Evolutionary conservation across 805 yeast genomes (phyloP), one percentile per base, ranked within the genome.

Genomic region (Priceomyces medius): DNA sequence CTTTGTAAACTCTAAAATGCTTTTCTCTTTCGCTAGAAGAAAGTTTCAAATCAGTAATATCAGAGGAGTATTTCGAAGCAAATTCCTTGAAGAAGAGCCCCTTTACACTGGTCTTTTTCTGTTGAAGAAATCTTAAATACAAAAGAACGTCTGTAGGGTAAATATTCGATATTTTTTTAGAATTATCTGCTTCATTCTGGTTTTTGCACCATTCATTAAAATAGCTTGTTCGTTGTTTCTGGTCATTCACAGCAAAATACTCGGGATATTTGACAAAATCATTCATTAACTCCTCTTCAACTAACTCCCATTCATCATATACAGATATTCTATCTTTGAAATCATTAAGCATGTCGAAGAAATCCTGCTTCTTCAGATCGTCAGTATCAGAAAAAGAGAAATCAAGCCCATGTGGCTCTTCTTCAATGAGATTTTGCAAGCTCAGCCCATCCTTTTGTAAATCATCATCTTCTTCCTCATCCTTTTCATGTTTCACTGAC

Each of bases 221-320:
- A 9, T 54, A 38, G 14, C 38, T 41, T 38, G 59, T 64, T 35
- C 64, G 47, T 19, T 43, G 40, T 4, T 46, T 39, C 3, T 44
- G 38, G 13, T 47, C 49, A 5, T 45, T 40, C 3, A 67, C 44
- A 2, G 55, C 47, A 41, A 55, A 68, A 45, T 44, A 68, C 14
- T 53, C 63, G 0, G 72, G 64, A 35, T 44, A 36, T 24, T 50
- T 50, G 9, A 53, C 54, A 12, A 68, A 51, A 16, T 63, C 59
- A 1, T 47, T 36, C 5, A 66, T 48, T 8, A 65, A 45, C 16
- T 64, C 66, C 36, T 67, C 74, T 43, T 67, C 70, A 0, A 68
- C 56, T 19, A 70, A 37, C 37, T 52, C 55, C 71, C 74, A 70
- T 3, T 71, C 62, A 31, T 67, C 66, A 47, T 55, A 66, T 16